phyloP scores from a whole-genome alignment of 139 green algal genomes.

The Monoraphidium neglectum region DNA sequence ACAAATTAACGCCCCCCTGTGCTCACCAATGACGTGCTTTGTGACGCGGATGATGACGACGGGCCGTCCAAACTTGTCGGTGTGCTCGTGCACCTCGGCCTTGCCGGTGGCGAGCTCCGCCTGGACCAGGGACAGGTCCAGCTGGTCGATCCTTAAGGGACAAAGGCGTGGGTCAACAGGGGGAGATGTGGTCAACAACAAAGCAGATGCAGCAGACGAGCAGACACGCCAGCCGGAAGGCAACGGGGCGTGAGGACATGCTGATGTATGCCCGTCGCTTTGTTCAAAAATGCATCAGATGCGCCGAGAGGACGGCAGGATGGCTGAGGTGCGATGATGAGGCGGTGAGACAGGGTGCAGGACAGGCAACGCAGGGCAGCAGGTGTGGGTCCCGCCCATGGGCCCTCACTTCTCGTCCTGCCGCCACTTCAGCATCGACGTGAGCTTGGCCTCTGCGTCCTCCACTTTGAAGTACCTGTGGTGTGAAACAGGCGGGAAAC shows the following conservation, averaged over 20 bases:
- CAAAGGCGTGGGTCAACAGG: not conserved
- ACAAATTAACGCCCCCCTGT: not conserved
- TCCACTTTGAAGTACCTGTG: not conserved
- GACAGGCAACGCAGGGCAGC: too few relatives aligned
- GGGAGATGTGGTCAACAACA: not conserved
- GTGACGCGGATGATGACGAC: constrained; percentile 79
- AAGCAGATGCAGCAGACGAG: too few relatives aligned
- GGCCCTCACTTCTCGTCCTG: not conserved
- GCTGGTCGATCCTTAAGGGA: not conserved
- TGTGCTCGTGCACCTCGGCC: constrained; percentile 75
- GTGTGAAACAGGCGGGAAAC: too few relatives aligned
- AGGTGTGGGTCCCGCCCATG: not conserved
- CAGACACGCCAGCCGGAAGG: too few relatives aligned
- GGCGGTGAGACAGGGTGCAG: too few relatives aligned
- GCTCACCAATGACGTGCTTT: constrained; percentile 43
- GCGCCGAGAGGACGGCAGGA: too few relatives aligned
- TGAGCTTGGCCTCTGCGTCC: not conserved
- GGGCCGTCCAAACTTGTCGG: constrained; percentile 77
- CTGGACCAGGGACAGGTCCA: constrained; percentile 52
- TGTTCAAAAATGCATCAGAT: too few relatives aligned
- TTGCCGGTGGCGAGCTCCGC: constrained; percentile 82
- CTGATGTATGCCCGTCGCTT: too few relatives aligned
- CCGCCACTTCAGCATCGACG: not conserved
- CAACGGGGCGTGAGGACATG: too few relatives aligned
- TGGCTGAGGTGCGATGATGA: too few relatives aligned